These are phyloP conservation scores for Penicillium turbatum DNA, from an alignment of 495 filamentous ascomycete genomes.

Conservation along the genomic window DNA sequence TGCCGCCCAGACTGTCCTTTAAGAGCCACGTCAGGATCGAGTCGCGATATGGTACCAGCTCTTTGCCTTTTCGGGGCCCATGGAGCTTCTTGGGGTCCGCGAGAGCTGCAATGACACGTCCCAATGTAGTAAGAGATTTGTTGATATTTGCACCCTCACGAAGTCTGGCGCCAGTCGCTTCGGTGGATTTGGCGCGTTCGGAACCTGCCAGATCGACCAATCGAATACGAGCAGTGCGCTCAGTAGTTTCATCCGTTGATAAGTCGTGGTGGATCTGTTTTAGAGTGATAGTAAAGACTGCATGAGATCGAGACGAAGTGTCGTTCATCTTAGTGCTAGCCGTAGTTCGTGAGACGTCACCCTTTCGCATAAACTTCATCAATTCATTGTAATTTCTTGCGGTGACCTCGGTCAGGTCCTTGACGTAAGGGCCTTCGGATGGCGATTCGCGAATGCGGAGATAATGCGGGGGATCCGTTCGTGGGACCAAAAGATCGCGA, in stretches of 20 bases:
- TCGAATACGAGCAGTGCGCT: constrained; percentile 87
- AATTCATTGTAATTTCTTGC: constrained; percentile 81
- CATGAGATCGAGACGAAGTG: constrained; percentile 87
- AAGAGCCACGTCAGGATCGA: constrained; percentile 96
- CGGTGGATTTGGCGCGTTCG: constrained; percentile 91
- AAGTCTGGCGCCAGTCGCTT: constrained; percentile 84
- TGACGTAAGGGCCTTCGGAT: constrained; percentile 95
- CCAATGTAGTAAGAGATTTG: constrained; percentile 93
- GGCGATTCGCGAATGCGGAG: constrained; percentile 96
- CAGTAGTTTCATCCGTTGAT: constrained; percentile 91
- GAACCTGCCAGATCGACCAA: constrained; percentile 94
- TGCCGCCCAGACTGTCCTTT: constrained; percentile 91
- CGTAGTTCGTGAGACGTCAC: constrained; percentile 82
- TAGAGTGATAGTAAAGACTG: constrained; percentile 95
- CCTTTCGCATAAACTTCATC: constrained; percentile 82
- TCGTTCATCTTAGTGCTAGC: constrained; percentile 99
- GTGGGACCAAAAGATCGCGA: constrained; percentile 81
- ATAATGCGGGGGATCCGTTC: constrained; percentile 74
- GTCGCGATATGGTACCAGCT: constrained; percentile 88
- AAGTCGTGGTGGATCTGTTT: constrained; percentile 96
- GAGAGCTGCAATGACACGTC: constrained; percentile 93
- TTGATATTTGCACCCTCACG: constrained; percentile 98
- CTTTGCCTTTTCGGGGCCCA: constrained; percentile 53
- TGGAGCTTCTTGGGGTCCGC: constrained; percentile 70
- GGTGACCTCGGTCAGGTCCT: constrained; percentile 88